phyloP scores from a whole-genome alignment of 768 basidiomycete genomes.

The Thelephora aurantiotincta region DNA sequence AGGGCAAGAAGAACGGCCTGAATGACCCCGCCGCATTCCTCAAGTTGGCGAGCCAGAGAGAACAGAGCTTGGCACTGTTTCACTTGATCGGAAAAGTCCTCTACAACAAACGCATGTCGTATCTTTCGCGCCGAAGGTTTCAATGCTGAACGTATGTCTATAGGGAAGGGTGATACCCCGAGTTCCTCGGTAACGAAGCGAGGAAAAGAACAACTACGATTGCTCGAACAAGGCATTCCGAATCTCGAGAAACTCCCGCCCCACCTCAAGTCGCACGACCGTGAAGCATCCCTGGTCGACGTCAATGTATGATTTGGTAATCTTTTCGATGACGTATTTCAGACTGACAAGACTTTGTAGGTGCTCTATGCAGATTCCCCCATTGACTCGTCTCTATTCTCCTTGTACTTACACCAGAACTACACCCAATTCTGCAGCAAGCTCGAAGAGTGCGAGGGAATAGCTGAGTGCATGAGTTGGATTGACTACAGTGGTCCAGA shows the following conservation, averaged over 20 bases:
- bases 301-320: slow-evolving; percentile 39
- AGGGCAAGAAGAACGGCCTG: slow-evolving; percentile 18
- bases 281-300: slow-evolving; percentile 61
- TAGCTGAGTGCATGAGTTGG: slow-evolving; percentile 69
- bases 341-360: slow-evolving; percentile 22
- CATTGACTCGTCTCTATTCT: slow-evolving; percentile 81
- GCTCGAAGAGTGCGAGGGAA: slow-evolving; percentile 54
- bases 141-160: slow-evolving; percentile 3
- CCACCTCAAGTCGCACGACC: slow-evolving; percentile 44
- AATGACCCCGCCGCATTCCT: slow-evolving; percentile 22
- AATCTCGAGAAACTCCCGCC: slow-evolving; percentile 43
- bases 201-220: slow-evolving; percentile 48
- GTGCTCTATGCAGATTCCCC: slow-evolving; percentile 71
- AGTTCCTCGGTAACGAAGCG: slow-evolving; percentile 39
- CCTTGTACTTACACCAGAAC: slow-evolving; percentile 89
- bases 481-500: slow-evolving; percentile 56
- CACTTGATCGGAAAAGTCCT: slow-evolving; percentile 88
- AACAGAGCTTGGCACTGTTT: slow-evolving; percentile 79
- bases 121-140: background rate
- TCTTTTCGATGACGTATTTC: background rate
- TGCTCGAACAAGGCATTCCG: slow-evolving; percentile 36
- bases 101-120: slow-evolving; percentile 75
- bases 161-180: slow-evolving; percentile 67
- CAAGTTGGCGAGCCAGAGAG: slow-evolving; percentile 67
- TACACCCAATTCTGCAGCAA: slow-evolving; percentile 74